Evolutionary conservation across 306 rosid species (phyloP), one percentile per base, ranked within the genome.

Genomic region (Datisca glomerata): DNA sequence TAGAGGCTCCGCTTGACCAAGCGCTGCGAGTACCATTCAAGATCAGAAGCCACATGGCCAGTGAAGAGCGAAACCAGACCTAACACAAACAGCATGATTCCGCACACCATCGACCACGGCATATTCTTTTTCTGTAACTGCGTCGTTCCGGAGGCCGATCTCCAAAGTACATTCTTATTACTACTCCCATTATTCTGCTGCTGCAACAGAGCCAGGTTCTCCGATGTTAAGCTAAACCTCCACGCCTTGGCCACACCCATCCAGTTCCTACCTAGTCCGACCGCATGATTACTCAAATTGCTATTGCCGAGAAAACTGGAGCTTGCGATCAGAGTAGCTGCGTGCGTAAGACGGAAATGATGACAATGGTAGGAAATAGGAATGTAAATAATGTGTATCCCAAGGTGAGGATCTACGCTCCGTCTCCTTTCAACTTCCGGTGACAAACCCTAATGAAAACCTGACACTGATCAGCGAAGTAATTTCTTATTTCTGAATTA

Each of bases 21-120:
- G 50, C 85, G 86, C 23, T 74, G 94, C 15, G 92, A 80, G 66
- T 91, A 91, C 91, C 91, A 89, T 56, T 89, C 98, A 55, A 84
- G 86, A 64, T 91, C 76, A 73, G 98, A 91, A 16, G 78, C 94
- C 3, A 84, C 70, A 21, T 91, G 98, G 34, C 96, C 98, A 1
- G 96, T 84, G 58, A 91, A 64, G 21, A 91, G 89, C 9, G 98
- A 91, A 41, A 91, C 63, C 22, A 91, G 64, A 51, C 98, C 98
- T 48, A 91, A 54, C 17, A 55, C 92, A 43, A 91, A 91, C 8
- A 91, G 94, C 98, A 84, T 75, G 37, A 76, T 29, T 17, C 98
- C 96, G 51, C 98, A 91, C 31, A 73, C 68, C 55, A 69, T 1
- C 14, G 93, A 61, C 98, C 92, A 80, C 2, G 86, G 52, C 18